phyloP scores from a whole-genome alignment of 192 early-diverging fungal species.

The Backusella psychrophila region DNA sequence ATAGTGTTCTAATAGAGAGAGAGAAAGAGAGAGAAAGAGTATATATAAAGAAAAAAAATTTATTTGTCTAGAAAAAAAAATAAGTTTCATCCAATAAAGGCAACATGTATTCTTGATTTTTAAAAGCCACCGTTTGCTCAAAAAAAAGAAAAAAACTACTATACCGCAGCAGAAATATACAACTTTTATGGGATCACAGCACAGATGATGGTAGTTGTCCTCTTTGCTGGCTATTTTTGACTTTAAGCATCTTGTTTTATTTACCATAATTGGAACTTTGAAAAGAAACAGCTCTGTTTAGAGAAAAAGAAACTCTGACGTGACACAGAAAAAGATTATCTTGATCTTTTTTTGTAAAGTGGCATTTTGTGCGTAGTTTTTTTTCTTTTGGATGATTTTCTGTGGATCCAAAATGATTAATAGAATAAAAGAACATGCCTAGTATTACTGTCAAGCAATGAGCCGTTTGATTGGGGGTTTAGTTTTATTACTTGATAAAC shows the following conservation, averaged over 20 bases:
- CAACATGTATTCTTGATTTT: not conserved
- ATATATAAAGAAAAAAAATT: not conserved
- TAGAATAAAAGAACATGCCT: no score
- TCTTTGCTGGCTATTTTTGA: not conserved
- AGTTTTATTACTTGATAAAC: no score
- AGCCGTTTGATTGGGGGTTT: no score
- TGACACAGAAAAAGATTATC: not conserved
- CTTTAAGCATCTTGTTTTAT: not conserved
- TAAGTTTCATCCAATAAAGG: not conserved
- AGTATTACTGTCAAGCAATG: no score
- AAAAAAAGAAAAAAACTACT: not conserved
- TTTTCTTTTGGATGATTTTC: no score
- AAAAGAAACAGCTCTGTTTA: not conserved
- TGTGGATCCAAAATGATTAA: no score
- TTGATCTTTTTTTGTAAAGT: not conserved
- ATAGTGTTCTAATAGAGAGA: not conserved
- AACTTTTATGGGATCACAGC: no score
- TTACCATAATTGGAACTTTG: not conserved
- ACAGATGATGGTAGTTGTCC: not conserved
- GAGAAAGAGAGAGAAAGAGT: not conserved
- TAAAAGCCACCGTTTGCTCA: not conserved
- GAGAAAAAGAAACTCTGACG: not conserved
- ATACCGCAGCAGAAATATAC: not conserved
- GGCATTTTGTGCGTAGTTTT: no score
- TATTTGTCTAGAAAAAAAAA: not conserved